Evolutionary conservation across 257 asterid genomes (phyloP), one percentile per base, ranked within the genome.

Genomic region (Solanum microdontum): DNA sequence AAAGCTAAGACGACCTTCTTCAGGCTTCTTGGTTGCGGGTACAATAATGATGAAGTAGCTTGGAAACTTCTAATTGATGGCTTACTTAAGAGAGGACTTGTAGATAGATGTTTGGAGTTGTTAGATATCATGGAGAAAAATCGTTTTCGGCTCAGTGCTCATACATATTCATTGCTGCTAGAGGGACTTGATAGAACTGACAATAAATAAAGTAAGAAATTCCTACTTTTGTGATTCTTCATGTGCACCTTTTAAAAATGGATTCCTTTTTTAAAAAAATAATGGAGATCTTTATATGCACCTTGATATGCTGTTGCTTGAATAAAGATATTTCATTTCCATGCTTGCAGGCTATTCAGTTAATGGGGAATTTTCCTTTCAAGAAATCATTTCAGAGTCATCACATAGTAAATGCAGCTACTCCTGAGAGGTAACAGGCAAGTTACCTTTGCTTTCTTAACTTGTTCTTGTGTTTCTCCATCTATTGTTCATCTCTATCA

Each of bases 31-130:
- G 89, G 88, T 11, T 74, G 89, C 85, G 96, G 94, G 82, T 95
- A 92, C 90, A 95, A 95, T 90, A 88, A 91, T 85, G 97, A 94
- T 90, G 95, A 95, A 86, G 89, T 94, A 74, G 95, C 92, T 73
- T 95, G 98, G 97, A 94, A 92, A 90, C 90, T 95, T 90, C 90
- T 94, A 89, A 90, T 95, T 89, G 97, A 95, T 87, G 97, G 97
- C 74, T 87, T 94, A 86, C 92, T 94, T 87, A 90, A 86, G 90
- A 90, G 89, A 85, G 97, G 95, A 77, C 91, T 90, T 55, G 89
- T 89, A 77, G 89, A 92, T 82, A 87, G 84, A 86, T 92, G 88
- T 88, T 92, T 89, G 69, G 95, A 94, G 87, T 90, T 95, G 89
- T 88, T 95, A 12, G 62, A 80, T 12, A 68, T 93, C 83, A 93